Evolutionary conservation across 768 basidiomycete genomes (phyloP), one percentile per base, ranked within the genome.

Genomic region (Podaxis sp.): DNA sequence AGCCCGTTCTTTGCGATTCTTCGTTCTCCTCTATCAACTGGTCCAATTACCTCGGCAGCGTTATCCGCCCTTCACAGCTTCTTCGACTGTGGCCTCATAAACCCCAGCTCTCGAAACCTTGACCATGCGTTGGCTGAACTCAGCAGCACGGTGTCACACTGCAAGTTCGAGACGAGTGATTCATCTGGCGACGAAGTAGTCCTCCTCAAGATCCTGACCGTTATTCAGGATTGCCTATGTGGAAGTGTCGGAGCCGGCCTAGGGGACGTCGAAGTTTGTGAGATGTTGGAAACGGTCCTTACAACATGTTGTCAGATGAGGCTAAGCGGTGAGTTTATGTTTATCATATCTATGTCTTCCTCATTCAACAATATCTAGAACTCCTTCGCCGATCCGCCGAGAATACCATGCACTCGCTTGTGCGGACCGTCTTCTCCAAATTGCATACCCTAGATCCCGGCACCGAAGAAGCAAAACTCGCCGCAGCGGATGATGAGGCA

Each of bases 131-230:
- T 99, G 56, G 80, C 87, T 17, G 92, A 94, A 65, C 82, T 97
- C 63, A 96, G 95, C 73, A 89, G 85, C 64, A 88, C 96, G 0
- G 86, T 96, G 12, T 94, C 96, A 4, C 93, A 94, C 70, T 98
- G 96, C 82, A 95, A 96, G 77, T 99, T 99, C 71, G 96, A 99
- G 76, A 93, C 93, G 3, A 96, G 93, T 70, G 95, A 98, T 72
- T 93, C 93, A 1, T 94, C 95, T n/a, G 92, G 94, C 4, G 97
- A 99, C 75, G 97, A 99, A 74, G 91, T 97, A 7, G 96, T 98
- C 8, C 80, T 99, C 6, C 82, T 96, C 66, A 92, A 88, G 73
- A 95, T 99, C 63, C 86, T 99, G 81, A 84, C 88, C 7, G 88
- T 99, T 17, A 95, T 96, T 57, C 87, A 93, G 65, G 87, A 91